Evolutionary conservation across 768 basidiomycete genomes (phyloP).

Genomic region (Agaricus subrufescens): DNA sequence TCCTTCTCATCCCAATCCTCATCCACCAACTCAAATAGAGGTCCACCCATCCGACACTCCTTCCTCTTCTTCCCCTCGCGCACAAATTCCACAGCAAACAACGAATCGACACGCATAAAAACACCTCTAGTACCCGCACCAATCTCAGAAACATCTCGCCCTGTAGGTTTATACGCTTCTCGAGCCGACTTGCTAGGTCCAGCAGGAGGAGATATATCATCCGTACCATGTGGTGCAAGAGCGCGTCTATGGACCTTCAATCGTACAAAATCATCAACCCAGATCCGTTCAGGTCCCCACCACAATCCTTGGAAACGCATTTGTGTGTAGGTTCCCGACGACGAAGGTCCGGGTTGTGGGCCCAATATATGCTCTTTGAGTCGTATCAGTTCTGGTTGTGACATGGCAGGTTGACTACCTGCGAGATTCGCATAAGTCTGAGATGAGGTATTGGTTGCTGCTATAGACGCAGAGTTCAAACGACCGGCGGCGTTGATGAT

Average conservation of each 20-base stretch:
- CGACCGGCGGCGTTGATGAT: slow-evolving; percentile 42
- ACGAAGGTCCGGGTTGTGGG: slow-evolving; percentile 6
- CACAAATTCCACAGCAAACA: slow-evolving; percentile 57
- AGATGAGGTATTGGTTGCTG: slow-evolving; percentile 1
- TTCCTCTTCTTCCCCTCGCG: slow-evolving; percentile 39
- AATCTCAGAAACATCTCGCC: slow-evolving; percentile 25
- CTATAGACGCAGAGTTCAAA: slow-evolving; percentile 30
- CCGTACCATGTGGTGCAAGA: slow-evolving; percentile 62
- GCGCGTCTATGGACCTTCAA: slow-evolving; percentile 65
- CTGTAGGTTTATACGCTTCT: slow-evolving; percentile 18
- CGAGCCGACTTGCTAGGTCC: slow-evolving; percentile 41
- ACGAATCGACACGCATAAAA: slow-evolving; percentile 65
- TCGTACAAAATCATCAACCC: slow-evolving; percentile 81
- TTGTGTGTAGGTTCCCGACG: slow-evolving; percentile 25
- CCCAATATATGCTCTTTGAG: slow-evolving; percentile 1
- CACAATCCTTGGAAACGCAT: slow-evolving; percentile 75
- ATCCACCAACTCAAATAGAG: slow-evolving; percentile 77
- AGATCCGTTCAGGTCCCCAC: slow-evolving; percentile 89
- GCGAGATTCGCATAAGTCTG: slow-evolving; percentile 9
- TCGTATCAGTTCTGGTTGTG: not conserved
- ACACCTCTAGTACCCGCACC: slow-evolving; percentile 61
- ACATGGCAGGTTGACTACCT: not conserved
- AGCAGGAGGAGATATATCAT: slow-evolving; percentile 56
- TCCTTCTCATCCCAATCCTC: slow-evolving; percentile 56
- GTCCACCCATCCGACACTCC: slow-evolving; percentile 67